phyloP scores from a whole-genome alignment of 495 filamentous ascomycete genomes.

The Penicillium odoratum region DNA sequence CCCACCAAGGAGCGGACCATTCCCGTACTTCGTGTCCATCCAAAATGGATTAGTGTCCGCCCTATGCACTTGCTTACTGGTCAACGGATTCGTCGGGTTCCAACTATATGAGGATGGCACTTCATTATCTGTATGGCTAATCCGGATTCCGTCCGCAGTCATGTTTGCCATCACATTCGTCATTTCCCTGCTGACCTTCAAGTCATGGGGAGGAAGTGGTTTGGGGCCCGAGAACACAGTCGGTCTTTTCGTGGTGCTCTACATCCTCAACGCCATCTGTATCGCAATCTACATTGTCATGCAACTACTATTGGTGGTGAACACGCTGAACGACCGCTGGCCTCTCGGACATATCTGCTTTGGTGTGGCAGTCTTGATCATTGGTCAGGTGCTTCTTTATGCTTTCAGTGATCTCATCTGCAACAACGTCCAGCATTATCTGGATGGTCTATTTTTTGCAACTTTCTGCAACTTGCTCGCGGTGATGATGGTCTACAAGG shows the following conservation, averaged over 20 bases:
- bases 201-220: constrained; percentile 84
- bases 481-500: constrained; percentile 99
- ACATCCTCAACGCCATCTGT: constrained; percentile 85
- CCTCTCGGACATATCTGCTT: constrained; percentile 92
- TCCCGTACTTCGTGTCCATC: constrained; percentile 87
- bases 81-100: constrained; percentile 99
- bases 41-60: constrained; percentile 92
- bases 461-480: constrained; percentile 91
- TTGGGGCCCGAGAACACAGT: constrained; percentile 81
- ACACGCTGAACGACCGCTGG: constrained; percentile 94
- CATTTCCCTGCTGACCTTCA: constrained; percentile 89
- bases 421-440: constrained; percentile 81
- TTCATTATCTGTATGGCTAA: constrained; percentile 87
- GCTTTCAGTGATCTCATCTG: constrained; percentile 86
- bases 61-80: constrained; percentile 81
- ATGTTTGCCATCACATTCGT: constrained; percentile 89
- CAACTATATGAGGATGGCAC: constrained; percentile 99
- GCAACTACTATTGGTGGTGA: constrained; percentile 83
- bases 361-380: constrained; percentile 86
- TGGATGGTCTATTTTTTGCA: constrained; percentile 94
- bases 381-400: constrained; percentile 92
- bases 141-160: constrained; percentile 70
- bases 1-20: constrained; percentile 74
- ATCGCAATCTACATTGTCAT: constrained; percentile 82
- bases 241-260: constrained; percentile 89